Conservation (phyloP, 192 early-diverging fungal genomes). For the Paraglomus occultum region DNA sequence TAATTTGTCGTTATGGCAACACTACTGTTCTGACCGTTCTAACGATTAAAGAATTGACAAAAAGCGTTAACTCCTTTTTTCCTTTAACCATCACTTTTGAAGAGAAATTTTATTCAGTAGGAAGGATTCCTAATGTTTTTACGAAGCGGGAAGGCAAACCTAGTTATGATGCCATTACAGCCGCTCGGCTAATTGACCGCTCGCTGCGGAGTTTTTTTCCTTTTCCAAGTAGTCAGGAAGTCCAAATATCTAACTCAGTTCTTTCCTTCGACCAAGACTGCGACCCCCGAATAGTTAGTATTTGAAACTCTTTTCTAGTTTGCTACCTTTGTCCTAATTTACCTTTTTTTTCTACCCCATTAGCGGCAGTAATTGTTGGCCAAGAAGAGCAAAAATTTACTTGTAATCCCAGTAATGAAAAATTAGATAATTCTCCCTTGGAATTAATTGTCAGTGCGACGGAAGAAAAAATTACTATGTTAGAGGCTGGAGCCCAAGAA, state of each 20-base stretch:
- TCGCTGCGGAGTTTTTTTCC: slow-evolving; percentile 17
- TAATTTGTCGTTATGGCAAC: slow-evolving; percentile 19
- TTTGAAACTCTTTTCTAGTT: slow-evolving; percentile 19
- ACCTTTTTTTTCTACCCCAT: slow-evolving; percentile 16
- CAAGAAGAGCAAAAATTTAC: background rate
- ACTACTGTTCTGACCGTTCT: slow-evolving; percentile 14
- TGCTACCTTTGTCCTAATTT: background rate
- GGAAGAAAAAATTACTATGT: slow-evolving; percentile 10
- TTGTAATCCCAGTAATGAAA: slow-evolving; percentile 12
- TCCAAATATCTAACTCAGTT: slow-evolving; percentile 14
- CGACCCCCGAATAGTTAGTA: slow-evolving; percentile 5
- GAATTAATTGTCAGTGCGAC: slow-evolving; percentile 21
- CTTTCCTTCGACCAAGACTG: slow-evolving; percentile 11
- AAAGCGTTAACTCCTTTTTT: slow-evolving; percentile 4
- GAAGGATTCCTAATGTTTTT: slow-evolving; percentile 9
- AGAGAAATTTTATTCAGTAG: slow-evolving; percentile 10
- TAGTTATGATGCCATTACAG: slow-evolving; percentile 12
- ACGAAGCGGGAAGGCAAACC: slow-evolving; percentile 3
- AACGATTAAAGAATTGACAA: slow-evolving; percentile 7
- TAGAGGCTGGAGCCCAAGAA: slow-evolving; percentile 1
- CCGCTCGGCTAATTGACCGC: slow-evolving; percentile 12
- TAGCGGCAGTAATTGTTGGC: slow-evolving; percentile 6
- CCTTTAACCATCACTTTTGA: slow-evolving; percentile 9
- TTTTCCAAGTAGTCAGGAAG: slow-evolving; percentile 10
- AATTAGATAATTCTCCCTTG: background rate